Evolutionary conservation across 495 filamentous ascomycete genomes (phyloP), one percentile per base, ranked within the genome.

Genomic region (Aspergillus hancockii): DNA sequence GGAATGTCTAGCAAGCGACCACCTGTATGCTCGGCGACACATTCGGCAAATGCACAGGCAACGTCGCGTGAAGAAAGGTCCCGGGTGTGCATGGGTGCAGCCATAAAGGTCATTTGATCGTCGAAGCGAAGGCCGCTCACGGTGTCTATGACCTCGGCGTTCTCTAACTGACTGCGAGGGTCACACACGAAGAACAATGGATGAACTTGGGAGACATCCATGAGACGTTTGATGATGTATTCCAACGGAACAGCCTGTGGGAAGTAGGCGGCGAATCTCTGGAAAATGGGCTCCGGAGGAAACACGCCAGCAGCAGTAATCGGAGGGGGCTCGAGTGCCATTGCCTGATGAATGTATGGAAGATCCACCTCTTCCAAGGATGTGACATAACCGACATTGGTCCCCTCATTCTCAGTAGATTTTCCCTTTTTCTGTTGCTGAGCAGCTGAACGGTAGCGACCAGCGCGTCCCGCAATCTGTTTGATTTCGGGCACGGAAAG

Each of bases 391-490:
- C 94, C 94, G 3, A 87, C 71, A 47, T 79, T 77, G 40, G 66
- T 34, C 16, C 52, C 63, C 3, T 72, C 61, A n/a, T 71, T 49
- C 57, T 51, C 49, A 12, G 30, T 28, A 0, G 28, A 13, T 3
- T 55, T 57, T n/a, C 64, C 64, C 52, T 60, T 21, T 16, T 50
- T 41, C 52, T 66, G 51, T 30, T 60, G 63, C 67, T 88, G 78
- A 18, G 70, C 68, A 28, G 91, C 90, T 31, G 89, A 88, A 18
- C 85, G 87, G 75, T 88, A 99, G 32, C 95, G 89, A 25, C 95
- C 95, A 19, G 95, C 95, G 62, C 95, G 86, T 21, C 95, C 95
- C 54, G 82, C 94, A 59, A 99, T 99, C 65, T 99, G 95, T 69
- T 95, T 97, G 52, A 97, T 82, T 58, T 96, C 88, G 0, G 90